Conservation (phyloP, 208 protist genomes). For the Trypanosoma melophagium region DNA sequence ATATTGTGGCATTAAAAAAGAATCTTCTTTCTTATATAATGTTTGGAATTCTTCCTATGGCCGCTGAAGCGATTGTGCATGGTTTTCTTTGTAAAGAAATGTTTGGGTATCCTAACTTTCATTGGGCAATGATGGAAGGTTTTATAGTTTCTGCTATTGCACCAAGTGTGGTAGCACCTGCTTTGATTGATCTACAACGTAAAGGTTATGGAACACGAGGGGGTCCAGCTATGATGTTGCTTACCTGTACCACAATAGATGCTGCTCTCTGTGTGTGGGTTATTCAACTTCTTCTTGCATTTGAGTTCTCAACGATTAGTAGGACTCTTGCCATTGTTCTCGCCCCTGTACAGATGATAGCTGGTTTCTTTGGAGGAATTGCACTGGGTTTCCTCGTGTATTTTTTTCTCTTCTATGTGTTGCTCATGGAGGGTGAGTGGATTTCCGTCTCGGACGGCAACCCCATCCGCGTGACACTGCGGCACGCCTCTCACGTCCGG, state of each 20-base stretch:
- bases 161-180: slow-evolving; percentile 46
- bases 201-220: slow-evolving; percentile 48
- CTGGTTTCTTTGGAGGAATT: slow-evolving; percentile 42
- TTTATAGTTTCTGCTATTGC: slow-evolving; percentile 52
- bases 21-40: slow-evolving; percentile 47
- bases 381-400: slow-evolving; percentile 40
- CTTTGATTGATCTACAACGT: slow-evolving; percentile 47
- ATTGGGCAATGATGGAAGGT: slow-evolving; percentile 48
- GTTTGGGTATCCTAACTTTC: slow-evolving; percentile 45
- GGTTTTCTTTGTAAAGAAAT: slow-evolving; percentile 42
- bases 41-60: slow-evolving; percentile 46
- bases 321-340: slow-evolving; percentile 37
- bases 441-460: slow-evolving; percentile 20
- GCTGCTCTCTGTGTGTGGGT: slow-evolving; percentile 44
- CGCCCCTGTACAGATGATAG: slow-evolving; percentile 51
- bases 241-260: slow-evolving; percentile 49
- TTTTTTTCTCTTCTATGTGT: slow-evolving; percentile 43
- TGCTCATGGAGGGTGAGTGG: slow-evolving; percentile 50
- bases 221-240: slow-evolving; percentile 62
- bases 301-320: slow-evolving; percentile 52
- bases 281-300: slow-evolving; percentile 45
- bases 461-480: slow-evolving; percentile 38
- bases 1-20: slow-evolving; percentile 47
- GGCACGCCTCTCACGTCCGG: slow-evolving; percentile 48
- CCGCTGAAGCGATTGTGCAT: slow-evolving; percentile 47